These are phyloP conservation scores for Allomyces arbusculus DNA, from an alignment of 192 early-diverging fungal species.

Conservation along the genomic window DNA sequence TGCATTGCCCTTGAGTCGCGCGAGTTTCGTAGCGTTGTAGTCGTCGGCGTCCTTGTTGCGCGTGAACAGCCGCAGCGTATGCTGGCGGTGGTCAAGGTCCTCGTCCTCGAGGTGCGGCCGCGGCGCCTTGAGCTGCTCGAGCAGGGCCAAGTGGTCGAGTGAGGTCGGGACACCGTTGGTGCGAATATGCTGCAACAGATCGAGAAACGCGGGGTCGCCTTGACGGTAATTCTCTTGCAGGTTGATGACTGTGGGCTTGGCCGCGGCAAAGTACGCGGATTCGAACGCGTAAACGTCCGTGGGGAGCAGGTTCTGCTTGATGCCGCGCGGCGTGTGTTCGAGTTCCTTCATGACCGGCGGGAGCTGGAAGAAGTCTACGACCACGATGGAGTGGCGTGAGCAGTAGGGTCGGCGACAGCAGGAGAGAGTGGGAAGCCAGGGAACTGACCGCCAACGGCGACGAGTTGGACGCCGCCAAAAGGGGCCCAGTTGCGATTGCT, in stretches of 20 bases:
- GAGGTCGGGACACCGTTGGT: too few relatives aligned
- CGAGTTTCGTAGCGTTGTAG: not conserved
- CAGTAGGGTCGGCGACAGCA: too few relatives aligned
- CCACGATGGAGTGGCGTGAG: not conserved
- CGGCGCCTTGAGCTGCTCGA: too few relatives aligned
- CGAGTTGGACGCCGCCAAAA: too few relatives aligned
- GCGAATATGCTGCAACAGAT: not conserved
- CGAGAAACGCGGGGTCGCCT: not conserved
- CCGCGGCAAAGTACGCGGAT: not conserved
- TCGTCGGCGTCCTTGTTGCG: not conserved
- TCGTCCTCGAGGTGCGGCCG: too few relatives aligned
- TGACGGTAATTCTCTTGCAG: not conserved
- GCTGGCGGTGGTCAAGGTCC: too few relatives aligned
- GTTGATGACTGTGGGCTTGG: not conserved
- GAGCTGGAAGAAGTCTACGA: not conserved
- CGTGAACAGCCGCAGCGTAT: not conserved
- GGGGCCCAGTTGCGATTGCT: too few relatives aligned
- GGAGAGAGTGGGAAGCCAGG: too few relatives aligned
- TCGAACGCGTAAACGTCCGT: not conserved
- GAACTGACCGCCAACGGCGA: too few relatives aligned
- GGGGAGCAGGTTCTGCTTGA: not conserved
- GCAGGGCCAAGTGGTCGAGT: too few relatives aligned
- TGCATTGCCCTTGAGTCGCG: too few relatives aligned
- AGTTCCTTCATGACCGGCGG: not conserved
- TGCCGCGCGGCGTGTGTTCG: not conserved